These are phyloP conservation scores for Cylindrodendrum hubeiense DNA, from an alignment of 2,329 filamentous ascomycete genomes.

Conservation along the genomic window DNA sequence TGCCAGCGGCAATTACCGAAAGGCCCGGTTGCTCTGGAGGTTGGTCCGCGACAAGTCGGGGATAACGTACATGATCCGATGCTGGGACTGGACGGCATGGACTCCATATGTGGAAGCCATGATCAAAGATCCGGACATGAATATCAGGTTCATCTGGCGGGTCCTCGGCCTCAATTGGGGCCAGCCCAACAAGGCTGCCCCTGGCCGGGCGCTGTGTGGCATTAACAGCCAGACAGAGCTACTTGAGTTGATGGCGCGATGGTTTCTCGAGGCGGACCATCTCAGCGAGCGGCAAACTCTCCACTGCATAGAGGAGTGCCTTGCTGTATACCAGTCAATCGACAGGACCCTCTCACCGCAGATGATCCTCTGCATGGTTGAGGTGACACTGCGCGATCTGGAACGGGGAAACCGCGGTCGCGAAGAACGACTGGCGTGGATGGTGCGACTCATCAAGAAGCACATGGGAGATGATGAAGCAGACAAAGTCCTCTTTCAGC, in stretches of 20 bases:
- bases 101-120: slow-evolving; percentile 47
- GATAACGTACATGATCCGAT: neutral
- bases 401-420: slow-evolving; percentile 47
- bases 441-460: slow-evolving; percentile 33
- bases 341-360: slow-evolving; percentile 39
- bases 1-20: slow-evolving; percentile 37
- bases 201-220: neutral
- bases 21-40: slow-evolving; percentile 42
- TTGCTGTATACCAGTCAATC: slow-evolving; percentile 41
- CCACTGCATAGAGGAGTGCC: slow-evolving; percentile 45
- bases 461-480: slow-evolving; percentile 36
- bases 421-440: slow-evolving; percentile 33
- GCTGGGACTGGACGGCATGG: slow-evolving; percentile 52
- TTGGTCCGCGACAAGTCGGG: neutral
- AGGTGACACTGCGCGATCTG: slow-evolving; percentile 49
- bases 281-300: slow-evolving; percentile 48
- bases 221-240: slow-evolving; percentile 37
- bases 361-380: slow-evolving; percentile 44
- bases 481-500: slow-evolving; percentile 19
- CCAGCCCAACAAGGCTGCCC: neutral
- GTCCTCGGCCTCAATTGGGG: slow-evolving; percentile 38
- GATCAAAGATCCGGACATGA: slow-evolving; percentile 47
- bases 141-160: slow-evolving; percentile 42
- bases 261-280: slow-evolving; percentile 45
- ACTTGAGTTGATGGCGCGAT: slow-evolving; percentile 46